Evolutionary conservation across 2,329 filamentous ascomycete genomes (phyloP), one percentile per base, ranked within the genome.

Genomic region (Penicillium corylophilum): DNA sequence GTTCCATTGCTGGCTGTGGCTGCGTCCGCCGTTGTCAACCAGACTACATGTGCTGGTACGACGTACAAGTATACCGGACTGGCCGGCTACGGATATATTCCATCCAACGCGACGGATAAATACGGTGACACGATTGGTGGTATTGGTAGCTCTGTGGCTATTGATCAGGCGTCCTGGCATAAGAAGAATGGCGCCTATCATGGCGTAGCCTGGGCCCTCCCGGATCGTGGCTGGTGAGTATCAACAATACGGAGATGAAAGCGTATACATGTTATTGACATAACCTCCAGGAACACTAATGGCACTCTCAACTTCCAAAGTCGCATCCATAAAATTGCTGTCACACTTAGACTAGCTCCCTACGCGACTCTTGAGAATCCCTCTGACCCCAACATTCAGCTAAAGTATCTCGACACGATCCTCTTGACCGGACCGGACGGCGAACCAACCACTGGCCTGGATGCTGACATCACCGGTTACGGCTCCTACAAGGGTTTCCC

Each of bases 51-150:
- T 68, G 83, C 81, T 58, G 82, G 82, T 44, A 77, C 83, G 55
- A 76, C 71, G 0, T 89, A 87, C 62, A 76, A 80, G n/a, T 90
- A 90, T 65, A 74, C 85, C 46, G 77, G 80, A 51, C 79, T 90
- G 9, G 84, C 82, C 4, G 87, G 87, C 9, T 89, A 84, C 63
- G 87, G 87, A 5, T 79, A 76, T 49, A 70, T 89, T 3, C 71
- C 80, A 0, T 76, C 77, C 28, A 77, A 84, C 61, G 78, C 79
- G 2, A 74, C 78, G 28, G 87, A 90, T 71, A 84, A 85, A 64
- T 85, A 80, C 59, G 85, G 85, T 26, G 87, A 90, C 64, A 89
- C 85, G 0, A 73, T 89, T 26, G 85, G 84, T 33, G 84, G 85
- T 1, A 76, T 87, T 46, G 87, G 87, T 8, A 86, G 82, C 51